These are phyloP conservation scores for Apiospora saccharicola DNA, from an alignment of 2,329 filamentous ascomycete species.

Conservation along the genomic window DNA sequence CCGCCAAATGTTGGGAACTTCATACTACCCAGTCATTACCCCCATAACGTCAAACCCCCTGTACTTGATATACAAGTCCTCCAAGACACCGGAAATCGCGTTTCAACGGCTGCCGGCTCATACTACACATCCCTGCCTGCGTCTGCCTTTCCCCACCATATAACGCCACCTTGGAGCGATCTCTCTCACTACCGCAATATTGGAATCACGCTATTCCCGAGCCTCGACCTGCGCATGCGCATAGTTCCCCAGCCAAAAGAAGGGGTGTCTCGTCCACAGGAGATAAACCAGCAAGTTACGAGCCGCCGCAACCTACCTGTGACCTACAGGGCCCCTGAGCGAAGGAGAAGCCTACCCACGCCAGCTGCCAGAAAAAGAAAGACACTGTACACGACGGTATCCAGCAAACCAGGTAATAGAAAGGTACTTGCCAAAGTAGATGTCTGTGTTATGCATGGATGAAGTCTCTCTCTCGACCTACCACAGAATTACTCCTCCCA, in stretches of 20 bases:
- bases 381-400: conserved; percentile 23
- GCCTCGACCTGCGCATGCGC: conserved; percentile 2
- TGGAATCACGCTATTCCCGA: conserved; percentile 8
- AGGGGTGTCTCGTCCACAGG: conserved; percentile 14
- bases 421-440: conserved; percentile 40
- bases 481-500: conserved; percentile 33
- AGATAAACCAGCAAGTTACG: conserved; percentile 9
- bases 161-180: conserved; percentile 21
- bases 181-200: conserved; percentile 21
- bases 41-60: conserved; percentile 5
- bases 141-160: conserved; percentile 20
- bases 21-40: conserved; percentile 1
- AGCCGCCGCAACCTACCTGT: conserved; percentile 12
- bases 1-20: neutral
- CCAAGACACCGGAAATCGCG: conserved; percentile 24
- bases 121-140: conserved; percentile 17
- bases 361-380: conserved; percentile 27
- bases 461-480: conserved; percentile 36
- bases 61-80: conserved; percentile 2
- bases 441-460: conserved; percentile 36
- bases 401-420: conserved; percentile 28
- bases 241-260: conserved; percentile 17
- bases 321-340: conserved; percentile 4
- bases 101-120: conserved; percentile 24
- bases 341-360: conserved; percentile 25